Conservation (phyloP, 2,329 filamentous ascomycete species). For the Endothia cerciana region DNA sequence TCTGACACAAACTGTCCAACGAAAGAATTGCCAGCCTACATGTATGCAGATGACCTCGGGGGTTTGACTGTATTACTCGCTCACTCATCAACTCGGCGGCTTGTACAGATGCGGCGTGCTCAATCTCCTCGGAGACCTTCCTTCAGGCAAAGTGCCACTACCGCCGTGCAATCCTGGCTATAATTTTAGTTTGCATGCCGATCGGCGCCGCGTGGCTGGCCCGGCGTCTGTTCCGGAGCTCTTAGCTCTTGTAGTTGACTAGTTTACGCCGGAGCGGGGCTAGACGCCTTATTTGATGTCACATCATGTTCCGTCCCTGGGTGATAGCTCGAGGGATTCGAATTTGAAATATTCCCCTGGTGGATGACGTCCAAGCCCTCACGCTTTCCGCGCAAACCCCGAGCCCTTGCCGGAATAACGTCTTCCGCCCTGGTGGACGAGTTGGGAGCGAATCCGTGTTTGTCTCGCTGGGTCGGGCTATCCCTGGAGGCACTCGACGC, state of each 20-base stretch:
- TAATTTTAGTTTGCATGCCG: neutral
- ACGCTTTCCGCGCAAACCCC: neutral
- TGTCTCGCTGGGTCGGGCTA: neutral
- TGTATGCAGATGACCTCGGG: too few species aligned
- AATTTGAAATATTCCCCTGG: neutral
- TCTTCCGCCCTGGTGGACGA: neutral
- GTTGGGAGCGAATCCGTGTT: neutral
- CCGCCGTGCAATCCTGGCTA: neutral
- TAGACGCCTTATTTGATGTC: neutral
- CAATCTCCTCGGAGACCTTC: neutral
- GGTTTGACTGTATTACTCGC: too few species aligned
- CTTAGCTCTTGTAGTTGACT: neutral
- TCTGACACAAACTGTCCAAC: too few species aligned
- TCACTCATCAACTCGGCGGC: too few species aligned
- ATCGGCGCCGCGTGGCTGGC: neutral
- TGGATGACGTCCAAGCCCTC: neutral
- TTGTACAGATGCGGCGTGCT: too few species aligned
- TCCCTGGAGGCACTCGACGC: neutral
- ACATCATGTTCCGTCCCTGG: neutral
- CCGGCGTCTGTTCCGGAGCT: neutral
- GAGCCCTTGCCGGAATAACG: neutral
- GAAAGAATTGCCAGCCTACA: too few species aligned
- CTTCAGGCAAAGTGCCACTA: neutral
- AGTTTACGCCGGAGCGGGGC: neutral
- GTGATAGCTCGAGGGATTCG: neutral